Base-by-base conservation (phyloP, 2,329 filamentous ascomycete species). In the Leptographium lundbergii region DNA sequence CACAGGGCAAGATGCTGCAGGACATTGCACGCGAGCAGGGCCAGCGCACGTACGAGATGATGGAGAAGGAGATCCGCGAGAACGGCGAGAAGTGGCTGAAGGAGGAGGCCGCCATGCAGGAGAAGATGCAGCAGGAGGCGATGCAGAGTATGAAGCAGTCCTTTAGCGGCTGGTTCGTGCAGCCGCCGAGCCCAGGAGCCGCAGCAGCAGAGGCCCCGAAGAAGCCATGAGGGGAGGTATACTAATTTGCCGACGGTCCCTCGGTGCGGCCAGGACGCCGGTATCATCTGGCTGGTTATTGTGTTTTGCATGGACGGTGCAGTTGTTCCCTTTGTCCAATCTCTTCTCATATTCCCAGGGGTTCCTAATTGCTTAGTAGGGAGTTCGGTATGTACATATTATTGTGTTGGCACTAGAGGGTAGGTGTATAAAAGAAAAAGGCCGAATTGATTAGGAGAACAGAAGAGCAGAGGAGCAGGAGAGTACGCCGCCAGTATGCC, bases 71-170 rank as follows among this genome's bases (percentile, higher is more conserved):
- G 75, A 95, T 99, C 66, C 81, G 87, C 54, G 88, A 95, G 72
- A 94, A 97, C 69, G 94, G 91, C 57, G 90, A 92, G 71, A 90
- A 92, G 75, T 96, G 91, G 89, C 78, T 99, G 66, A 91, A 91
- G 77, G 92, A 97, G 72, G 91, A 96, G 78, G 88, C 88, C 51
- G 86, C 86, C 55, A 82, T 89, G 70, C 87, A 91, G 76, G 92
- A 96, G 78, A 91, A 90, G 77, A 80, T 85, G 63, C 88, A 91
- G 72, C 88, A 95, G 68, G 91, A 95, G 73, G 87, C 87, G 67
- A 91, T 95, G 86, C 88, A 87, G 74, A 89, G 82, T 69, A 95
- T 96, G 89, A 94, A 92, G 81, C 82, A 81, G 60, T 86, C 86
- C 32, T 85, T 94, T 67, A 78, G 80, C 45, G 77, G 82, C 58